A percentile compares a stretch with the other conserved stretches of the same genome.
phyloP scores from a whole-genome alignment of 257 asterid species.

The Thymus mandschuricus region DNA sequence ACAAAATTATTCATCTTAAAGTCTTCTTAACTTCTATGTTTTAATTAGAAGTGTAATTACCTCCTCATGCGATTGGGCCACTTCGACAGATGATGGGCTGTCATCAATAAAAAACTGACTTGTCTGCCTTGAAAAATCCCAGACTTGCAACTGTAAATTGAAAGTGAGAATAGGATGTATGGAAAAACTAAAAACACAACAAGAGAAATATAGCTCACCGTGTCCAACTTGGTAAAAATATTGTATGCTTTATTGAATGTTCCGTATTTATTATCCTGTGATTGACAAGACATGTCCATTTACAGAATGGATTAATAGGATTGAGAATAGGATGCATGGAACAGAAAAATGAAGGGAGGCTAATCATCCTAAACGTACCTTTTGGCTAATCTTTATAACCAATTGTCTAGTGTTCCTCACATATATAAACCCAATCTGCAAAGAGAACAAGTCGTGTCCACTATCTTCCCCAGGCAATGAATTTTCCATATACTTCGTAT shows the following conservation, averaged over 20 bases:
- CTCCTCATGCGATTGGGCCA: constrained; percentile 47
- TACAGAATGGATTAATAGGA: constrained; percentile 1
- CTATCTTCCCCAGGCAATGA: constrained; percentile 42
- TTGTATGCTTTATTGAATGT: constrained; percentile 45
- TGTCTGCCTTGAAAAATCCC: constrained; percentile 81
- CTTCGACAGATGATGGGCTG: constrained; percentile 32
- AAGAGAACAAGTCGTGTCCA: constrained; percentile 52
- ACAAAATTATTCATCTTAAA: neutral
- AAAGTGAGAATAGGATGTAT: constrained; percentile 20
- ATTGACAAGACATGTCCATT: constrained; percentile 21
- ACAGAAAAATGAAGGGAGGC: constrained; percentile 13
- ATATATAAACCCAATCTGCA: constrained; percentile 57
- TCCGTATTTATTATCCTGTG: constrained; percentile 55
- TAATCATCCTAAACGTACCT: constrained; percentile 42
- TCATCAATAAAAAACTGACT: constrained; percentile 44
- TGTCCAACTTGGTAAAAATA: constrained; percentile 46
- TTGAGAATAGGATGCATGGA: constrained; percentile 15
- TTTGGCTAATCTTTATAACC: constrained; percentile 62
- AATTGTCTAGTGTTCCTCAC: constrained; percentile 45
- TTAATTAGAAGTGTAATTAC: constrained; percentile 29
- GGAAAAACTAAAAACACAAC: neutral
- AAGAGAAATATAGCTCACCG: constrained; percentile 50
- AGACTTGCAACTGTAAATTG: constrained; percentile 61
- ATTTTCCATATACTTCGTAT: constrained; percentile 46
- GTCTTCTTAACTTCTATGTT: too few species aligned